Base-by-base conservation (phyloP, 495 filamentous ascomycete species). In the Talaromyces thailandensis region DNA sequence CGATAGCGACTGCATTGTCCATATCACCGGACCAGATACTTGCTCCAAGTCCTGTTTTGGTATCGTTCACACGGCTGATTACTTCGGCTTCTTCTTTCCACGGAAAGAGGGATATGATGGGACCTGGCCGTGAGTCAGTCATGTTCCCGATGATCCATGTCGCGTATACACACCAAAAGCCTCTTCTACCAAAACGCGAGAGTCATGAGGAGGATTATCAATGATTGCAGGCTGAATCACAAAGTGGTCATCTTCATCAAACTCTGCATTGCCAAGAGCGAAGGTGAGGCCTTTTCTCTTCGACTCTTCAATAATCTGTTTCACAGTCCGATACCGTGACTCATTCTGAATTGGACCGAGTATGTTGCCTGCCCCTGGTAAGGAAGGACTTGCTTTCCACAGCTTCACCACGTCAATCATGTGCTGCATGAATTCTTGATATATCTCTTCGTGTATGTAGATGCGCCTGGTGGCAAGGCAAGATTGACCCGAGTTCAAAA, bases 371-470 rank as follows among this genome's bases (percentile, higher is more conserved):
- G 61, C 65, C 11, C 59, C 64, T 7, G 65, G 62, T 31, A 62
- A 24, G 18, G 63, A 60, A 72, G 35, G 75, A 71, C 14, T 78
- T 72, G 67, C 77, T 80, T 32, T 81, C 65, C 78, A 77, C 25
- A 35, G 64, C 67, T 81, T 76, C 16, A 80, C 76, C 65, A 79
- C 81, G 28, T 79, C 70, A 23, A 82, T 73, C 65, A 86, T 73
- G 21, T 70, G 67, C 16, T 75, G 65, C 31, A 85, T 67, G 69
- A 88, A 87, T 31, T 72, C 67, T 23, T 84, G 75, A 69, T 86
- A 88, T 62, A 88, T 82, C 40, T 69, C 71, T 62, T 85, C 77
- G 71, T 88, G 86, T 56, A 88, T 80, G 67, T 87, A 88, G 63
- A 88, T 75, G 28, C 86, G 77, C 72, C 87, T 86, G 16, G 76